Percentiles rank a stretch among this genome's conserved stretches.
phyloP scores from a whole-genome alignment of 108 stramenopile species.

The Nitzschia palea region DNA sequence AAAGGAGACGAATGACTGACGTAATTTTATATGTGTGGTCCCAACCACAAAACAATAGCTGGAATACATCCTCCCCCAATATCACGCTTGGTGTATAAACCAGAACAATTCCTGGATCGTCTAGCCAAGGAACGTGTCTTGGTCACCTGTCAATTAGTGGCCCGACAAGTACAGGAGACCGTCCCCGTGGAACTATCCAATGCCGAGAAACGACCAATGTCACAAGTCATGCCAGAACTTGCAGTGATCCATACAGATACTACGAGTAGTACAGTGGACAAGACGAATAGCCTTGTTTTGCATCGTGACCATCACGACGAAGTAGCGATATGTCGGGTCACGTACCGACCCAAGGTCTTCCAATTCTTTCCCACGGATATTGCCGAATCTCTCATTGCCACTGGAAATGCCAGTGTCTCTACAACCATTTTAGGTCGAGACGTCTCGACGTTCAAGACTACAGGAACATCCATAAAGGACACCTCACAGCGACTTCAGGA shows the following conservation, averaged over 20 bases:
- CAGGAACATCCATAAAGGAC: slow-evolving; percentile 28
- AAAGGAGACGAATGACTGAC: too few relatives aligned
- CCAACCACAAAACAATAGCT: not conserved
- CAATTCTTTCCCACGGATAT: slow-evolving; percentile 47
- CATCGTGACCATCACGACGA: too few relatives aligned
- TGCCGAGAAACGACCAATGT: slow-evolving; percentile 7
- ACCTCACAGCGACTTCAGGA: slow-evolving; percentile 54
- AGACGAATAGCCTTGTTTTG: not conserved
- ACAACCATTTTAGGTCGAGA: slow-evolving; percentile 5
- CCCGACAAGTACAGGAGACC: slow-evolving; percentile 25
- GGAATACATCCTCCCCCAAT: slow-evolving; percentile 15
- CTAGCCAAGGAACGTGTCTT: slow-evolving; percentile 44
- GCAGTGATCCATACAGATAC: not conserved
- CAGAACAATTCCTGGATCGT: slow-evolving; percentile 40
- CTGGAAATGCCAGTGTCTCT: slow-evolving; percentile 34
- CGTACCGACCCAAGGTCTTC: slow-evolving; percentile 37
- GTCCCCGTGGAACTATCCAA: not conserved
- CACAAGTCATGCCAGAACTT: not conserved
- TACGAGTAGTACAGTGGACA: not conserved
- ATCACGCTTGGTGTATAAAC: slow-evolving; percentile 11
- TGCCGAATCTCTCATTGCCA: slow-evolving; percentile 26
- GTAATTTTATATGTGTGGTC: too few relatives aligned
- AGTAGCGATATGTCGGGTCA: slow-evolving; percentile 59
- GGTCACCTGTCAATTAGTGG: slow-evolving; percentile 62
- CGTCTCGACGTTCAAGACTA: not conserved